Evolutionary conservation across 1,284 basidiomycete genomes (phyloP).

Genomic region (Microbotryum silenes-acaulis): DNA sequence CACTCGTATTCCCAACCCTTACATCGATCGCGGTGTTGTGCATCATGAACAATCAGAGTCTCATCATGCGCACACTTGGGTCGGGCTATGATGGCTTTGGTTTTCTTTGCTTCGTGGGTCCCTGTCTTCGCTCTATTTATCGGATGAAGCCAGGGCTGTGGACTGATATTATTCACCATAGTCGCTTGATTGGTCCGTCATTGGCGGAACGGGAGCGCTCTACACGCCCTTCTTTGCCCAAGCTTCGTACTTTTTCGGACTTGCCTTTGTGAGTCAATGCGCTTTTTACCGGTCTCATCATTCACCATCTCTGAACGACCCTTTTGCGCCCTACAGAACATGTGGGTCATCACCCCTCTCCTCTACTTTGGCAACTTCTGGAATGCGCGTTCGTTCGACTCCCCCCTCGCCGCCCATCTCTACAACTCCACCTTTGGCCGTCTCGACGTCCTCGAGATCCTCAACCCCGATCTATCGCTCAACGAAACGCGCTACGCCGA

Average conservation of each 20-base stretch:
- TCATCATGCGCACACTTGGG: conserved; percentile 38
- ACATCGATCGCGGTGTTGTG: conserved; percentile 44
- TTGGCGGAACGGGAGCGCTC: conserved; percentile 32
- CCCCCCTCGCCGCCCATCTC: conserved; percentile 40
- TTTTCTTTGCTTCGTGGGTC: conserved; percentile 38
- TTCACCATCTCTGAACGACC: conserved; percentile 42
- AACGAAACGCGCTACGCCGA: conserved; percentile 30
- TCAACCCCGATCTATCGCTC: conserved; percentile 30
- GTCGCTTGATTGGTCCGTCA: conserved; percentile 35
- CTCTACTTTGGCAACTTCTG: conserved; percentile 44
- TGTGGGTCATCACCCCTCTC: conserved; percentile 43
- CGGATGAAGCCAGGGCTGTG: too few relatives aligned
- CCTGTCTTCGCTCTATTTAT: too few relatives aligned
- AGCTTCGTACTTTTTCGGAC: conserved; percentile 25
- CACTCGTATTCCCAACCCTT: conserved; percentile 41
- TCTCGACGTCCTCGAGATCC: conserved; percentile 34
- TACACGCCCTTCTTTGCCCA: conserved; percentile 35
- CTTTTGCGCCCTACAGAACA: conserved; percentile 40
- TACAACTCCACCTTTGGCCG: conserved; percentile 36
- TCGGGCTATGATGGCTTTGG: conserved; percentile 44
- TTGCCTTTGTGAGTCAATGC: conserved; percentile 39
- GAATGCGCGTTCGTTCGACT: conserved; percentile 40
- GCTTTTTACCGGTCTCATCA: conserved; percentile 42
- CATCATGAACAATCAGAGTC: conserved; percentile 38
- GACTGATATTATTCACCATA: neutral